Evolutionary conservation across 805 yeast species (phyloP), one percentile per base, ranked within the genome.

Genomic region (Candida insectorum): DNA sequence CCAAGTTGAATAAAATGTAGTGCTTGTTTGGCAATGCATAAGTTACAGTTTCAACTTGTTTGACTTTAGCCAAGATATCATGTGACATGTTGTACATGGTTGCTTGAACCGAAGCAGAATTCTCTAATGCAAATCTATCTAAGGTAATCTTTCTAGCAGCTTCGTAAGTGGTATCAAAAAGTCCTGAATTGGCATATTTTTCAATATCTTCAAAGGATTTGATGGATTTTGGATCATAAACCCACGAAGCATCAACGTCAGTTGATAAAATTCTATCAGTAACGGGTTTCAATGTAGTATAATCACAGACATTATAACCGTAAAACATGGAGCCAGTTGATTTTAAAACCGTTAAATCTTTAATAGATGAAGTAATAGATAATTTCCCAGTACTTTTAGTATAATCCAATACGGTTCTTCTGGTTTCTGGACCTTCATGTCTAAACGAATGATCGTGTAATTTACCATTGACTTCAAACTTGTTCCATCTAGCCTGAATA

Each of bases 21-120:
- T 89, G 97, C 65, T 86, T 89, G 74, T 89, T 89, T 53, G 97
- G 97, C 52, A 89, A 75, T 26, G 74, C 65, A 60, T 85, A 88
- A 33, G 81, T 60, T 22, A 88, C 96, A 27, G 69, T 69, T 42
- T 67, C 73, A 36, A 89, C 69, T 39, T 67, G 67, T 3, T 79
- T 69, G 36, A 76, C 81, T 32, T 50, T 52, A 31, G 64, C 68
- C 54, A 89, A 72, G 44, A 89, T 85, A 43, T 75, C 78, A 44
- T 77, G 71, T 24, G 85, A 73, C 93, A 89, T 89, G 72, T 87
- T 85, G 71, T 77, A 89, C 96, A 89, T 91, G 39, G 96, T 89
- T 28, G 95, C 96, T 68, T 89, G 97, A 29, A 89, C 97, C 16
- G 95, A 84, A n/a, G 96, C 78, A 7, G 95, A 85, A 60, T 85